A percentile compares a stretch with the other conserved stretches of the same genome.
Evolutionary conservation across 1,139 yeast genomes (phyloP).

Genomic region (Kodamaea derodonti): DNA sequence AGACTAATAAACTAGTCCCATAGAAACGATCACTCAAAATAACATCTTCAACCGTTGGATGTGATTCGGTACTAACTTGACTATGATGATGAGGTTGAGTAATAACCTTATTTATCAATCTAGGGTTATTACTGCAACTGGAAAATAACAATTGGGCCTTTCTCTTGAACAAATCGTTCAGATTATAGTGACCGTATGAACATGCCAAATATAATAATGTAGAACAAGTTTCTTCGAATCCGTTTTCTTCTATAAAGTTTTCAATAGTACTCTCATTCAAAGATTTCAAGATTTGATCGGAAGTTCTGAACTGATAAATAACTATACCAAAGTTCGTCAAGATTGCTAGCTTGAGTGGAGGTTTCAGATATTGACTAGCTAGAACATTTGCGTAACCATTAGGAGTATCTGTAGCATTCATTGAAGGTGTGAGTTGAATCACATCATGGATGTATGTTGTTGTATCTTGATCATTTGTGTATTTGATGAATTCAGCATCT

Average conservation of each 20-base stretch:
- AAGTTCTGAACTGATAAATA: conserved; percentile 72
- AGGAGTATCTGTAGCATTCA: conserved; percentile 69
- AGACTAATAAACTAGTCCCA: conserved; percentile 77
- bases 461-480: conserved; percentile 19
- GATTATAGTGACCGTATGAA: conserved; percentile 52
- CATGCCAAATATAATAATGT: conserved; percentile 82
- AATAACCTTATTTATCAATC: conserved; percentile 25
- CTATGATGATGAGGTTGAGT: conserved; percentile 11
- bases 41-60: conserved; percentile 62
- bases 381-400: conserved; percentile 78
- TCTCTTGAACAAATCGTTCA: conserved; percentile 46
- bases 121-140: conserved; percentile 53
- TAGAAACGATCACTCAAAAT: conserved; percentile 87
- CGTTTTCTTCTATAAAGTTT: conserved; percentile 47
- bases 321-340: conserved; percentile 77
- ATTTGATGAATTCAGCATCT: conserved; percentile 72
- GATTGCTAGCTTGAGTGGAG: conserved; percentile 69
- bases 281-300: conserved; percentile 71
- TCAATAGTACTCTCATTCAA: conserved; percentile 57
- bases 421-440: conserved; percentile 63
- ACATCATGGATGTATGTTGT: conserved; percentile 62
- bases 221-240: conserved; percentile 75
- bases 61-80: conserved; percentile 16
- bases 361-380: conserved; percentile 74
- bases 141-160: conserved; percentile 51